Evolutionary conservation across 352 stramenopile genomes (phyloP).

Genomic region (Globisporangium mamillatum): DNA sequence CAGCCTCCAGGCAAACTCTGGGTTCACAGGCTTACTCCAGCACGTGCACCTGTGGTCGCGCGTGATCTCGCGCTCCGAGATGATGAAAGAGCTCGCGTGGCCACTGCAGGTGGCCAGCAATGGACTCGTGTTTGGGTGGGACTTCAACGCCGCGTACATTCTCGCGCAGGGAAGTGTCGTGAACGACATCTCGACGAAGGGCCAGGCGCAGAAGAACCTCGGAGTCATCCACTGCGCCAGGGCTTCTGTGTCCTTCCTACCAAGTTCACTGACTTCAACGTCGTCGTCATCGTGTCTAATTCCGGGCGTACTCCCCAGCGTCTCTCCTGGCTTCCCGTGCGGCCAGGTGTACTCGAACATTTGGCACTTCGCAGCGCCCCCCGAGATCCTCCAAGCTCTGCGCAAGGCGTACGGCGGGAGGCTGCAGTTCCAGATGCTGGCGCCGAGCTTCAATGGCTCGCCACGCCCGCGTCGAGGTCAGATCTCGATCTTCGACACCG

Average conservation of each 20-base stretch:
- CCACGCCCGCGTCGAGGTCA: constrained; percentile 49
- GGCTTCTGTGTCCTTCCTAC: neutral
- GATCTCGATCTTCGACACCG: constrained; percentile 41
- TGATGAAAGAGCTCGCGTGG: constrained; percentile 56
- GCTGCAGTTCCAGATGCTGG: constrained; percentile 67
- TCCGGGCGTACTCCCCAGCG: constrained; percentile 32
- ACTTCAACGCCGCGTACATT: constrained; percentile 44
- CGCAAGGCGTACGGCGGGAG: constrained; percentile 51
- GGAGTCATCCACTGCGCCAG: constrained; percentile 34
- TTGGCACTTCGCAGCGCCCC: constrained; percentile 59
- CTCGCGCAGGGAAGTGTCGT: constrained; percentile 24
- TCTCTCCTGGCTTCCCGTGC: constrained; percentile 52
- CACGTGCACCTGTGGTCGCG: constrained; percentile 64
- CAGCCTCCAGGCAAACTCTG: constrained; percentile 17
- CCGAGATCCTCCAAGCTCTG: constrained; percentile 29
- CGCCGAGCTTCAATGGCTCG: constrained; percentile 64
- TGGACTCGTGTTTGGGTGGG: constrained; percentile 59
- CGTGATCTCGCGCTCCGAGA: constrained; percentile 37
- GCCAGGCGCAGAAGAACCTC: constrained; percentile 39
- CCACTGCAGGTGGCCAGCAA: constrained; percentile 51
- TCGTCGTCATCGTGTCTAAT: constrained; percentile 25
- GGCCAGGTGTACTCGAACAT: constrained; percentile 64
- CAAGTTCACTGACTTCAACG: neutral
- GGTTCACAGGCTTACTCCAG: constrained; percentile 47
- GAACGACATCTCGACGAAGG: constrained; percentile 50